Evolutionary conservation across 139 green algal genomes (phyloP), one percentile per base, ranked within the genome.

Genomic region (Bryopsis sp.): DNA sequence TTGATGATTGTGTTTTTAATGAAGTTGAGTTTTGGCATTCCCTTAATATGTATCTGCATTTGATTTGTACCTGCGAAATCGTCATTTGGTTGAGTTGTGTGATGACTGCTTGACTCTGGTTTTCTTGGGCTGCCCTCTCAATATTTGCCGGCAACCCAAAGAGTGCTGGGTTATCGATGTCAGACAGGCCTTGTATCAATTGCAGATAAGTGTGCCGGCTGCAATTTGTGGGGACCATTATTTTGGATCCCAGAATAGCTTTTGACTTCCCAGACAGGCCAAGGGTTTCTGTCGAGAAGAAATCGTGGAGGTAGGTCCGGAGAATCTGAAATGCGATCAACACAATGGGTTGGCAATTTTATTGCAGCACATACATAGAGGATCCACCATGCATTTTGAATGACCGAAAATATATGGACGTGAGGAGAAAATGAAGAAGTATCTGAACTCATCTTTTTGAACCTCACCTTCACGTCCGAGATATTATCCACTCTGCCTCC

Each of bases 101-200:
- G 1, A 85, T 69, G 31, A 85, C 76, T 15, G 57, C 57, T 7
- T 58, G 46, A 1, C 58, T 58, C 47, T 74, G 72, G 29, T 71
- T 70, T 68, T 86, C 75, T 66, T 82, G 74, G 28, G 70, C 83
- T 2, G 75, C 74, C 39, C 77, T 72, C 34, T 90, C 75, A 68
- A 91, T 87, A 74, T 94, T 94, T 47, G 80, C 70, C 5, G 87
- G 82, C 64, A 92, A 78, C 36, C 72, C 74, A 77, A 92, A 91
- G 8, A 90, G 33, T 0, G 50, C 60, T 0, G 86, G 87, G 3
- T 54, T 32, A 72, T 92, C 84, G 7, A 35, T 36, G 4, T 89
- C 85, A 6, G 78, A 72, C 58, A 92, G 74, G 59, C 33, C 43
- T 11, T 67, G 54, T 31, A 28, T 28, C 22, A 28, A 19, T 19